Evolutionary conservation across 75 land plant genomes (phyloP).

Genomic region (Pseudotsuga menziesii): DNA sequence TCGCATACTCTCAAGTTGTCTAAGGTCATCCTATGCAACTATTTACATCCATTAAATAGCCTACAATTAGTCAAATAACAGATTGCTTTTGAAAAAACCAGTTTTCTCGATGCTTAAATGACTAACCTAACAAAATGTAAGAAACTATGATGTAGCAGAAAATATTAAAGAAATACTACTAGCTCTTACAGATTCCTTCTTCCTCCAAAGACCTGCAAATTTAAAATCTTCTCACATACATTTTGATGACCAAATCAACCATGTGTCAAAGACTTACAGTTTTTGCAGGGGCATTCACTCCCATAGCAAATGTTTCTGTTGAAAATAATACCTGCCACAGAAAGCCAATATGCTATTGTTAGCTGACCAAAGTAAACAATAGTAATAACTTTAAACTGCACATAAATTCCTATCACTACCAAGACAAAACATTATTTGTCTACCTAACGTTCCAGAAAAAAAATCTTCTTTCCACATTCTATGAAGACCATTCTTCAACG

Average conservation of each 20-base stretch:
- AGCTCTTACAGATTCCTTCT: background rate
- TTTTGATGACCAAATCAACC: background rate
- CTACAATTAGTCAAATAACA: background rate
- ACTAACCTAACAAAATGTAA: background rate
- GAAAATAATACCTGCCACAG: slow-evolving; percentile 81
- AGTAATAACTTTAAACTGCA: background rate
- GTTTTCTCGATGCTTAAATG: background rate
- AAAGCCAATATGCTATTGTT: background rate
- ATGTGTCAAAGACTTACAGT: slow-evolving; percentile 55
- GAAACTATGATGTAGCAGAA: background rate
- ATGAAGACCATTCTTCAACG: background rate
- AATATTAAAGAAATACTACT: background rate
- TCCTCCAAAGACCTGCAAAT: background rate
- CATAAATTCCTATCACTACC: background rate
- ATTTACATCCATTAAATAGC: background rate
- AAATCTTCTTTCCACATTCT: background rate
- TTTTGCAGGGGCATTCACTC: slow-evolving; percentile 98
- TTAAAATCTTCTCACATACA: background rate
- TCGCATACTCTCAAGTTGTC: no score
- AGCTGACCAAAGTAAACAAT: no score
- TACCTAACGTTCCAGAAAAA: background rate
- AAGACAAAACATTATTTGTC: background rate
- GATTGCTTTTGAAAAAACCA: background rate
- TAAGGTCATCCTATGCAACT: no score
- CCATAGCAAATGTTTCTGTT: slow-evolving; percentile 99